Evolutionary conservation across 2,329 filamentous ascomycete species (phyloP).

Genomic region (Aspergillus niger): DNA sequence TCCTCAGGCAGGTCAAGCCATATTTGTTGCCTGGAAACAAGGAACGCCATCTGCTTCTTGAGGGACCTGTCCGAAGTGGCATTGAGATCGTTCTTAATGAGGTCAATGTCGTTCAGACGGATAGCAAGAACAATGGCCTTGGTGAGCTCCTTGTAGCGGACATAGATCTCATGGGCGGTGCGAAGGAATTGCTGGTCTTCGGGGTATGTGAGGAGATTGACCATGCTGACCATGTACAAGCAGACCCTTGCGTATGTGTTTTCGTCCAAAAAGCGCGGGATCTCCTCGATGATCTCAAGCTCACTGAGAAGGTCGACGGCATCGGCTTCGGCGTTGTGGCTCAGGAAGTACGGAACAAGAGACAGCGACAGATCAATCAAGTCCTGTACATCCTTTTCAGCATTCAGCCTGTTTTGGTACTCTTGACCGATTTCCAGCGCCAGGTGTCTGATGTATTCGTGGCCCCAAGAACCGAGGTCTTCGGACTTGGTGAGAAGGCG

Average conservation of each 20-base stretch:
- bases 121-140: slow-evolving; percentile 95
- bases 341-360: slow-evolving; percentile 90
- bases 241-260: slow-evolving; percentile 93
- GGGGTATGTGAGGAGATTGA: slow-evolving; percentile 93
- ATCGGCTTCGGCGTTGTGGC: slow-evolving; percentile 97
- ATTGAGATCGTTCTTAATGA: slow-evolving; percentile 81
- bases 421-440: slow-evolving; percentile 95
- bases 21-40: slow-evolving; percentile 89
- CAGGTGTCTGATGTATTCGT: slow-evolving; percentile 95
- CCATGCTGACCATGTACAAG: slow-evolving; percentile 98
- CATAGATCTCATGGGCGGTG: slow-evolving; percentile 91
- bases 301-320: slow-evolving; percentile 97
- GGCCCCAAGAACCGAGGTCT: slow-evolving; percentile 95
- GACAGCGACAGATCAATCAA: slow-evolving; percentile 80
- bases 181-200: slow-evolving; percentile 95
- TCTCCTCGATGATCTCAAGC: slow-evolving; percentile 92
- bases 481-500: slow-evolving; percentile 84
- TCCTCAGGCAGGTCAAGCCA: slow-evolving; percentile 68
- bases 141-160: slow-evolving; percentile 86
- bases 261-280: slow-evolving; percentile 86
- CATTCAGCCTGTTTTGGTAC: slow-evolving; percentile 81
- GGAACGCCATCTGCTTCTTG: slow-evolving; percentile 91
- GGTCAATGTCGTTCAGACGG: slow-evolving; percentile 79
- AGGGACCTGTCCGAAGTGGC: slow-evolving; percentile 77
- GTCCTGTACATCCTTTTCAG: slow-evolving; percentile 81